Evolutionary conservation across 2,329 filamentous ascomycete species (phyloP).

Genomic region (Aureobasidium uvarum): DNA sequence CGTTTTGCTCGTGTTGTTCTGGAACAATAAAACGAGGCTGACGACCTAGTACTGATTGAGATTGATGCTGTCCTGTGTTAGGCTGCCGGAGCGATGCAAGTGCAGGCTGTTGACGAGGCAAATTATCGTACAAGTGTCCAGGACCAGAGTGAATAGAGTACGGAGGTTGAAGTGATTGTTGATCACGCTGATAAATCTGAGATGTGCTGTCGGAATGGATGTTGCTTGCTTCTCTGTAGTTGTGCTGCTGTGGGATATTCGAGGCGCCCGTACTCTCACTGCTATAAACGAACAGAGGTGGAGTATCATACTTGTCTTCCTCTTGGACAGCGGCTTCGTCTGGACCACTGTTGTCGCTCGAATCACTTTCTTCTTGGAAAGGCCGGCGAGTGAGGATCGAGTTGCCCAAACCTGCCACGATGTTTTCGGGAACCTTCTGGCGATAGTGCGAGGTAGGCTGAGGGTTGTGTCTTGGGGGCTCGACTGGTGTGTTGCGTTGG

Average conservation of each 20-base stretch:
- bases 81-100: not conserved
- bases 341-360: not conserved
- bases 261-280: not conserved
- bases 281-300: not conserved
- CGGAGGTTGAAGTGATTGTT: not conserved
- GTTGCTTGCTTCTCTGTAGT: not conserved
- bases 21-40: not conserved
- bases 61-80: not conserved
- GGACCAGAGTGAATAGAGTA: not conserved
- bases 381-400: not conserved
- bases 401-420: not conserved
- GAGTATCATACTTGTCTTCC: not conserved
- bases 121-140: not conserved
- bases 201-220: not conserved
- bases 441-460: not conserved
- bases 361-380: constrained; percentile 1
- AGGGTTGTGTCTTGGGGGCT: not conserved
- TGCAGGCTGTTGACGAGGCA: not conserved
- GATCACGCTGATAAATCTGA: not conserved
- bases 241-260: not conserved
- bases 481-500: not conserved
- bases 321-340: not conserved
- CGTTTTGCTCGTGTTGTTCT: not conserved
- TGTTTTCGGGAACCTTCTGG: not conserved
- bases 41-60: not conserved